phyloP scores from a whole-genome alignment of 495 filamentous ascomycete genomes.

The Opeltia flavorubescens region DNA sequence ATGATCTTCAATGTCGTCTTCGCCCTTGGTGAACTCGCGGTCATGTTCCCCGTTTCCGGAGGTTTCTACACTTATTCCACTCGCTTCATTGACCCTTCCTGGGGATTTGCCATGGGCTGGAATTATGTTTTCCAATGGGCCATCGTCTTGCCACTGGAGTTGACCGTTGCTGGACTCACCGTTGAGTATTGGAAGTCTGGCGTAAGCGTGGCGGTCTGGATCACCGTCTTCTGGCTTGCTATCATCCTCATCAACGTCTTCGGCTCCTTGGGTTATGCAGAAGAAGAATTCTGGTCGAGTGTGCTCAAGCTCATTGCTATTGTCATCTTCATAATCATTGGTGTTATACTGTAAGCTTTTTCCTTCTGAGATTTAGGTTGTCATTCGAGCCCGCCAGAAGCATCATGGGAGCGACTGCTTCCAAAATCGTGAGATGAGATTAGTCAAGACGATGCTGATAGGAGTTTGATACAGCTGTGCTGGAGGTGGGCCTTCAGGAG shows the following conservation, averaged over 20 bases:
- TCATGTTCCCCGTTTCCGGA: slow-evolving; percentile 41
- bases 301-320: slow-evolving; percentile 35
- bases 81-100: slow-evolving; percentile 33
- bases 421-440: slow-evolving; percentile 36
- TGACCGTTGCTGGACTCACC: slow-evolving; percentile 42
- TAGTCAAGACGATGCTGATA: not conserved
- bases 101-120: slow-evolving; percentile 37
- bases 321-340: slow-evolving; percentile 29
- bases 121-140: slow-evolving; percentile 33
- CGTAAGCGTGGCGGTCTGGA: slow-evolving; percentile 32
- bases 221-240: slow-evolving; percentile 30
- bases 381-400: slow-evolving; percentile 38
- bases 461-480: not conserved
- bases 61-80: slow-evolving; percentile 32
- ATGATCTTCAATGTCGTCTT: slow-evolving; percentile 26
- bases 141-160: slow-evolving; percentile 32
- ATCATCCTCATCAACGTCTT: slow-evolving; percentile 30
- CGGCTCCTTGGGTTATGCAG: slow-evolving; percentile 37
- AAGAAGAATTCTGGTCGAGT: slow-evolving; percentile 37
- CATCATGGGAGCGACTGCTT: slow-evolving; percentile 25
- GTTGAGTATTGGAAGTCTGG: slow-evolving; percentile 39
- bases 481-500: not conserved
- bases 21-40: slow-evolving; percentile 32
- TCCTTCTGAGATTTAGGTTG: slow-evolving; percentile 16
- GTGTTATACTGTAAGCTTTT: slow-evolving; percentile 13